These are phyloP conservation scores for Exophiala bonariae DNA, from an alignment of 2,329 filamentous ascomycete genomes.

Conservation along the genomic window DNA sequence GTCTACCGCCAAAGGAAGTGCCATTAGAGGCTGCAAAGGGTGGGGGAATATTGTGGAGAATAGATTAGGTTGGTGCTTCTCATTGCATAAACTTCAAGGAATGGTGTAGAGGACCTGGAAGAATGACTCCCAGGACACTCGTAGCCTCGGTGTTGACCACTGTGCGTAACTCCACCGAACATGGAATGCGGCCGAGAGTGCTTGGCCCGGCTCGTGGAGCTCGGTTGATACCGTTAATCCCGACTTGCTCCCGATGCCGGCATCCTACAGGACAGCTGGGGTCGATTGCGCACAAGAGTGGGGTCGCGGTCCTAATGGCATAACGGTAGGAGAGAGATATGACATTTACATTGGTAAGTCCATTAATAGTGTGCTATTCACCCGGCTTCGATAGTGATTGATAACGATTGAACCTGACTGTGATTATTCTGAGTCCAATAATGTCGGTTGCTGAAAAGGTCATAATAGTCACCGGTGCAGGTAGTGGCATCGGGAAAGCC, in stretches of 20 bases:
- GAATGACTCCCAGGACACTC: slow-evolving; percentile 1
- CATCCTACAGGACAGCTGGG: not conserved
- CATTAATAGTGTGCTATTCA: too few species aligned
- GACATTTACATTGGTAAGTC: too few species aligned
- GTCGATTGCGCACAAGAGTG: too few species aligned
- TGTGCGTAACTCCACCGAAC: not conserved
- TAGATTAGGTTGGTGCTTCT: not conserved
- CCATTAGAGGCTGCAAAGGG: not conserved
- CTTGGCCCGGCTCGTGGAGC: not conserved
- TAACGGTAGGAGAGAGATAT: too few species aligned
- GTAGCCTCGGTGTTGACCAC: not conserved
- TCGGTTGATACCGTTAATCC: not conserved
- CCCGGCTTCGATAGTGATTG: too few species aligned
- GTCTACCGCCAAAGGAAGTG: not conserved
- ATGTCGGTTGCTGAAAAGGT: slow-evolving; percentile 8
- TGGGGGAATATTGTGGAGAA: not conserved
- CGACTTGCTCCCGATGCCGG: not conserved
- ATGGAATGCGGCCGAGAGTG: not conserved
- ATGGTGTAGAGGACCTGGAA: not conserved
- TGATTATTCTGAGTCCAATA: not conserved
- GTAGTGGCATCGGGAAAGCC: slow-evolving; percentile 51
- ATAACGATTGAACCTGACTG: too few species aligned
- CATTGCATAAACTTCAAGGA: not conserved
- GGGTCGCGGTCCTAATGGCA: too few species aligned
- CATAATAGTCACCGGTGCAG: slow-evolving; percentile 24